Conservation (phyloP, 495 filamentous ascomycete genomes). For the Aspergillus ellipticus region DNA sequence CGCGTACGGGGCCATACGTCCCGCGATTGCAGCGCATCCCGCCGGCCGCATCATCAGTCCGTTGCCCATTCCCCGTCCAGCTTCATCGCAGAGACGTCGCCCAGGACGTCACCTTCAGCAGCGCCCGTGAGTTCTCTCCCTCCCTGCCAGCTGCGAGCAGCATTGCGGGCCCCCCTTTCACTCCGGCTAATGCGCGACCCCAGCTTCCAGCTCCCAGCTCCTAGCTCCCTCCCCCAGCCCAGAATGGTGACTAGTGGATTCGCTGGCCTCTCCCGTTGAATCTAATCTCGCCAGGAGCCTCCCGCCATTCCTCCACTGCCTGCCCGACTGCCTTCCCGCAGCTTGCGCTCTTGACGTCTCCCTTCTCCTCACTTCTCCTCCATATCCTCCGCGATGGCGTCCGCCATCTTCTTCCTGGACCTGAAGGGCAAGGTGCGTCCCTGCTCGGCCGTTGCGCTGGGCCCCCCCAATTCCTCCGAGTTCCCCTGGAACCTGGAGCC, state of each 20-base stretch:
- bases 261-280: slow-evolving; percentile 16
- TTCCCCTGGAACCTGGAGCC: slow-evolving; percentile 16
- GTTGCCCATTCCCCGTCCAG: background rate
- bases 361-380: slow-evolving; percentile 15
- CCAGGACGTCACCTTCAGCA: background rate
- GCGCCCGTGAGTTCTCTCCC: background rate
- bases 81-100: background rate
- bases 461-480: background rate
- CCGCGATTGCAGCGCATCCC: background rate
- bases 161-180: background rate
- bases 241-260: slow-evolving; percentile 20
- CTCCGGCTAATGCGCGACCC: background rate
- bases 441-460: background rate
- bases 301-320: slow-evolving; percentile 8
- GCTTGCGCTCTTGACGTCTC: slow-evolving; percentile 13
- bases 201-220: too few relatives aligned
- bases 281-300: slow-evolving; percentile 15
- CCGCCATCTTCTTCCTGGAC: slow-evolving; percentile 97
- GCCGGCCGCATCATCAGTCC: background rate
- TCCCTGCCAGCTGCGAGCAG: background rate
- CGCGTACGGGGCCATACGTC: background rate
- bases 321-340: slow-evolving; percentile 10
- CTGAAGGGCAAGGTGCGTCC: slow-evolving; percentile 93
- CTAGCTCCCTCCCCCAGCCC: slow-evolving; percentile 1
- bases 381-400: slow-evolving; percentile 68